Base-by-base conservation (phyloP, 768 basidiomycete species). In the Mycena rebaudengoi region DNA sequence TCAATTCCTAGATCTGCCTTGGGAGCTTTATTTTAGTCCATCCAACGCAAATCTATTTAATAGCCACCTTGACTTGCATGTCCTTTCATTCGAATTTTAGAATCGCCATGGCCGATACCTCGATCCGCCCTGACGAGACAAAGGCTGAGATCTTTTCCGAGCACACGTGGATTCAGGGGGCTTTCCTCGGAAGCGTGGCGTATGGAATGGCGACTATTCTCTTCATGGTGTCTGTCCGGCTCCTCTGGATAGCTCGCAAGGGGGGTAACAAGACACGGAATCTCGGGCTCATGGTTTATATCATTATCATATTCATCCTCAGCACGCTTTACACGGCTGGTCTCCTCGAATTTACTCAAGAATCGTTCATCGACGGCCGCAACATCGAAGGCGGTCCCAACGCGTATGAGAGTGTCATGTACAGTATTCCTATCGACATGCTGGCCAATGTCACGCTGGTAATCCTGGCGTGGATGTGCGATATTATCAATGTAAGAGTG, bases 341-440 rank as follows among this genome's bases (percentile, higher is more conserved):
- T 5, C 51, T 66, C 12, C 23, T 64, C 1, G 37, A 65, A 18
- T 70, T 76, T 40, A 68, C 68, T 0, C 74, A 75, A 30, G 64
- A 74, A 54, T 63, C 69, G 0, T 78, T 76, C 52, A 70, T 79
- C 41, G 71, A 79, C 52, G 48, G 71, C 45, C 71, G 78, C 5
- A 67, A 76, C 45, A 78, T 70, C 32, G 72, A 73, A 0, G 75
- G 75, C 3, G 77, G 78, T 14, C 76, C 77, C 5, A 69, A 44
- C 13, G 68, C 63, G 10, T 79, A 60, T 32, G 69, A 69, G 20
- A 53, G 62, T 8, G n/a, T 51, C 3, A 60, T 62, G 54, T 78
- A 67, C 56, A 65, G 64, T 11, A 63, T 69, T 18, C 60, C 69
- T 14, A 44, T 69, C 10, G 58, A 57, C 26, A 55, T 62, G 53